A percentile compares a stretch with the other conserved stretches of the same genome.
Conservation (phyloP, 441 rosid species). For the Jatropha podagrica region DNA sequence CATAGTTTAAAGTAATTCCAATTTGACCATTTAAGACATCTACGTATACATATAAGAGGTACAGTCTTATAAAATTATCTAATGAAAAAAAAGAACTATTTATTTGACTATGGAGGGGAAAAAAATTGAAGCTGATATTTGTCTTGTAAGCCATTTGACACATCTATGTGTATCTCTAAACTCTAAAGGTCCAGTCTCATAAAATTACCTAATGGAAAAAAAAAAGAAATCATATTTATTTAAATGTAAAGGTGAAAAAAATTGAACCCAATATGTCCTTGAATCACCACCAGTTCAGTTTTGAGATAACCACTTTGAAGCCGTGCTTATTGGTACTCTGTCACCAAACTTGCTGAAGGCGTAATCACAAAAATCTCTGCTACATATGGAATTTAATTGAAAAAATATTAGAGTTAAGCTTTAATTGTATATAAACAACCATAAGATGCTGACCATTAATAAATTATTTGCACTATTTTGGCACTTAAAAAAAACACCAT, state of each 20-base stretch:
- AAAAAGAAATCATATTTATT: background rate
- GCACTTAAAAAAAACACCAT: conserved; percentile 16
- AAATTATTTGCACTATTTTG: conserved; percentile 25
- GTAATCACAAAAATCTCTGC: conserved; percentile 14
- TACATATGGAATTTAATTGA: background rate
- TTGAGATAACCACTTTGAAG: background rate
- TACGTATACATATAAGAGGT: background rate
- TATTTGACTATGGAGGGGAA: too few species aligned
- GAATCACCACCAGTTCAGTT: conserved; percentile 21
- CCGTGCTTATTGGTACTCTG: conserved; percentile 26
- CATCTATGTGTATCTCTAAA: background rate
- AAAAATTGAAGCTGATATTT: background rate
- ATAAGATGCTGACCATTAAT: background rate
- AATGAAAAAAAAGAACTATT: background rate
- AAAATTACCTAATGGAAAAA: background rate
- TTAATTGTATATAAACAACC: background rate
- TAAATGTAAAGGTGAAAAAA: background rate
- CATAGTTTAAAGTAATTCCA: conserved; percentile 15
- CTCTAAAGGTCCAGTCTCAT: background rate
- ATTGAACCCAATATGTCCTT: conserved; percentile 3
- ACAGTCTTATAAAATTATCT: too few species aligned
- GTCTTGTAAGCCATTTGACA: background rate
- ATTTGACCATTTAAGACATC: background rate
- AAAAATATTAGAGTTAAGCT: background rate
- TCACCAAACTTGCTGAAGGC: conserved; percentile 27